Evolutionary conservation across 805 yeast species (phyloP).

Genomic region (Nakazawaea ernobii): DNA sequence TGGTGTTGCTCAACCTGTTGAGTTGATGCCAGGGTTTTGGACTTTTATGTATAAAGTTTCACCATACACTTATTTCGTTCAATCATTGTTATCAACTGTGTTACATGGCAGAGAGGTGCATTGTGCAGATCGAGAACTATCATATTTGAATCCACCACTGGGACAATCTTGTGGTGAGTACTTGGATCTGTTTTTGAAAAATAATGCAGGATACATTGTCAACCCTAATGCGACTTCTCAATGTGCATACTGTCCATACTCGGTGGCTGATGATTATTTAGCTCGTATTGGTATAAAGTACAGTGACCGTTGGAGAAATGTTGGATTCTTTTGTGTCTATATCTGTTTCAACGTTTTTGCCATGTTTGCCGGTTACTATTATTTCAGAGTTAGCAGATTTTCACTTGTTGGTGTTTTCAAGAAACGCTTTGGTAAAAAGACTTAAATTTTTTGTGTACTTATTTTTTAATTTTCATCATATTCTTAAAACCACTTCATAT

Average conservation of each 20-base stretch:
- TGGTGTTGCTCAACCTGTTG: conserved; percentile 59
- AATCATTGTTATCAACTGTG: conserved; percentile 42
- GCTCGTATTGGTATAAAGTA: conserved; percentile 35
- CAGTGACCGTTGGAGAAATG: conserved; percentile 55
- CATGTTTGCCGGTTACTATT: conserved; percentile 21
- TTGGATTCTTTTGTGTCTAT: conserved; percentile 58
- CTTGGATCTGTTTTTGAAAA: conserved; percentile 34
- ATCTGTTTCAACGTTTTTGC: conserved; percentile 44
- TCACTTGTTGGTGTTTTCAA: neutral
- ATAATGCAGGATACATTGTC: conserved; percentile 49
- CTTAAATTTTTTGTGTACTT: too few relatives aligned
- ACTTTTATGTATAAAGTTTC: conserved; percentile 73
- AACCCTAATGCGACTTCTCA: conserved; percentile 42
- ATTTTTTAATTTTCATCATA: too few relatives aligned
- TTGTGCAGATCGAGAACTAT: conserved; percentile 45
- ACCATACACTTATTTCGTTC: conserved; percentile 68
- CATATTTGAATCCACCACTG: conserved; percentile 44
- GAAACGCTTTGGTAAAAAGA: neutral
- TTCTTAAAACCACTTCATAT: too few relatives aligned
- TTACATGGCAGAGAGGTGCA: conserved; percentile 46
- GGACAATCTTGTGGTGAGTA: conserved; percentile 64
- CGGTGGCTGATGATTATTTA: conserved; percentile 44
- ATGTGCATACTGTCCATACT: conserved; percentile 46
- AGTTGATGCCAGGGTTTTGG: conserved; percentile 76
- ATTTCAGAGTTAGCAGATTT: neutral